These are phyloP conservation scores for Zarea fungicola DNA, from an alignment of 2,329 filamentous ascomycete genomes.

Conservation along the genomic window DNA sequence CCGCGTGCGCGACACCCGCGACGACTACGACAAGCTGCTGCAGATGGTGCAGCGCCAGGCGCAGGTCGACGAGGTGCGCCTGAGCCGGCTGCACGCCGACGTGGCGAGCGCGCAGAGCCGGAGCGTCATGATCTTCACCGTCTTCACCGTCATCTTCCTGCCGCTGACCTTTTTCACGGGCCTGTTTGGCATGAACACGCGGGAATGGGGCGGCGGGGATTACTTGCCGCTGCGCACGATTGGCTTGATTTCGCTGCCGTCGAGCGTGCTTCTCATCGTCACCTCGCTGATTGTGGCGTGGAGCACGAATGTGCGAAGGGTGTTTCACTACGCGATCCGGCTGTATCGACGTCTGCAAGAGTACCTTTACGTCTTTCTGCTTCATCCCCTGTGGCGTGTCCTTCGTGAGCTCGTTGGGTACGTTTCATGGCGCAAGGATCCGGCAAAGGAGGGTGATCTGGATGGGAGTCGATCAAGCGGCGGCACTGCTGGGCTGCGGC, in stretches of 20 bases:
- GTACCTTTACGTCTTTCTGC: conserved; percentile 21
- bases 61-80: conserved; percentile 60
- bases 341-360: conserved; percentile 13
- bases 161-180: conserved; percentile 61
- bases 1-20: conserved; percentile 52
- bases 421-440: neutral
- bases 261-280: conserved; percentile 43
- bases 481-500: conserved; percentile 17
- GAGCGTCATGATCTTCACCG: conserved; percentile 62
- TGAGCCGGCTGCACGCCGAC: conserved; percentile 58
- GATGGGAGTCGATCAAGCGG: conserved; percentile 18
- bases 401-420: conserved; percentile 2
- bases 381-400: conserved; percentile 18
- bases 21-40: conserved; percentile 60
- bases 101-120: conserved; percentile 57
- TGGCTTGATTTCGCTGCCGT: conserved; percentile 43
- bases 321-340: conserved; percentile 23
- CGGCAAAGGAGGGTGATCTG: neutral
- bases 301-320: conserved; percentile 39
- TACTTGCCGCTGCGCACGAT: conserved; percentile 40
- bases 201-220: conserved; percentile 51
- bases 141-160: conserved; percentile 58
- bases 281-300: conserved; percentile 51
- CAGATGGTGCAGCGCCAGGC: conserved; percentile 64
- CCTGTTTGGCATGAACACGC: conserved; percentile 60